A percentile compares a stretch with the other conserved stretches of the same genome.
Conservation (phyloP, 768 basidiomycete genomes). For the Phlegmacium glaucopus region DNA sequence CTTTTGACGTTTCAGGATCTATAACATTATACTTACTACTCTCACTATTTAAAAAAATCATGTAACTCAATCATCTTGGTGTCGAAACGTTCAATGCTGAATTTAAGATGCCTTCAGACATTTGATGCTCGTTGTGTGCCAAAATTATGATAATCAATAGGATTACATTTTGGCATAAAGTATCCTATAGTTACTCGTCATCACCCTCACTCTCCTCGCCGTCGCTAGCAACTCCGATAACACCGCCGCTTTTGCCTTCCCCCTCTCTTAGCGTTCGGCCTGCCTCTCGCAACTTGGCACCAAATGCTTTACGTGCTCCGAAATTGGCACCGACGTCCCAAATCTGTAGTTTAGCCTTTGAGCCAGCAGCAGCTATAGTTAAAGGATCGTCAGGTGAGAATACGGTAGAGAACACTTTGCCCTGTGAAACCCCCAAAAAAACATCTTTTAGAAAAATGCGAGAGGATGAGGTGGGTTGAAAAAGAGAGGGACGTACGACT, state of each 20-base stretch:
- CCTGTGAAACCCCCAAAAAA: conserved; percentile 50
- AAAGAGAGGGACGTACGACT: conserved; percentile 53
- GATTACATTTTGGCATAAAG: not conserved
- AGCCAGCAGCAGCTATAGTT: conserved; percentile 91
- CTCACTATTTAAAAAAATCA: not conserved
- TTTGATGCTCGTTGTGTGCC: not conserved
- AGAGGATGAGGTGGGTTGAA: not conserved
- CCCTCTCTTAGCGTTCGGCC: conserved; percentile 66
- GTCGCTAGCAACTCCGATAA: conserved; percentile 67
- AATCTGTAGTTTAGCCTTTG: conserved; percentile 88
- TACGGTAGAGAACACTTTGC: conserved; percentile 89
- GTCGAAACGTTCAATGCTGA: not conserved
- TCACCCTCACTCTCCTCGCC: conserved; percentile 60
- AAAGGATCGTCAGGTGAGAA: conserved; percentile 96
- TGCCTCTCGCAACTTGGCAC: conserved; percentile 68
- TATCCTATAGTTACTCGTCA: conserved; percentile 19
- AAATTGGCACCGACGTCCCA: conserved; percentile 91
- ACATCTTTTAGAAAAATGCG: not conserved
- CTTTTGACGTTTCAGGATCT: conserved; percentile 6
- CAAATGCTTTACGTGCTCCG: conserved; percentile 82
- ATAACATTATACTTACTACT: conserved; percentile 6
- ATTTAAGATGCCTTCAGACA: not conserved
- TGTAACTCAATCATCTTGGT: not conserved
- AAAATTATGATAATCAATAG: not conserved
- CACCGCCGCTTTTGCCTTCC: conserved; percentile 49